phyloP scores from a whole-genome alignment of 805 yeast species.

The Candida tallmaniae region DNA sequence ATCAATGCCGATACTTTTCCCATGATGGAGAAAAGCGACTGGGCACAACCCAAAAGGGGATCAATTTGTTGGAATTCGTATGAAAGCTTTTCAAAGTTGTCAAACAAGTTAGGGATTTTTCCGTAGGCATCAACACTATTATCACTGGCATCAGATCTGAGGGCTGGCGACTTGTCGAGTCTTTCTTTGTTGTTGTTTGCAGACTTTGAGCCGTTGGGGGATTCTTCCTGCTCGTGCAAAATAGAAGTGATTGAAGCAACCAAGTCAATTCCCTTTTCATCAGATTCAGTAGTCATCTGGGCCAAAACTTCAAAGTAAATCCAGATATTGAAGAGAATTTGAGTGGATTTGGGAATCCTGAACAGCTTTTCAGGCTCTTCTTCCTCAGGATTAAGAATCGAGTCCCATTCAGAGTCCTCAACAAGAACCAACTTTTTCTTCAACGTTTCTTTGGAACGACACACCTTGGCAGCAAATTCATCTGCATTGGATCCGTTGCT shows the following conservation, averaged over 20 bases:
- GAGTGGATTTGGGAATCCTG: constrained; percentile 39
- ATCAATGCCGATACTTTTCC: constrained; percentile 60
- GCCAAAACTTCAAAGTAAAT: constrained; percentile 64
- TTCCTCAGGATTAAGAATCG: constrained; percentile 16
- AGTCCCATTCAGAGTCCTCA: constrained; percentile 28
- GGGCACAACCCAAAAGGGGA: constrained; percentile 66
- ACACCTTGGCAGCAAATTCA: constrained; percentile 6
- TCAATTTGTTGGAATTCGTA: constrained; percentile 44
- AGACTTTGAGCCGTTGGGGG: constrained; percentile 5
- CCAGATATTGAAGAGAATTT: constrained; percentile 60
- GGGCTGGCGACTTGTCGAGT: constrained; percentile 12
- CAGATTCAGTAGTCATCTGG: constrained; percentile 54
- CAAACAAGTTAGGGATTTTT: constrained; percentile 24
- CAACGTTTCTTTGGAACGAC: constrained; percentile 8
- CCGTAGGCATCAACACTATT: constrained; percentile 10
- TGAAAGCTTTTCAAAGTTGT: constrained; percentile 35
- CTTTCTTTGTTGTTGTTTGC: not conserved
- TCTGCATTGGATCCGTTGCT: constrained; percentile 6
- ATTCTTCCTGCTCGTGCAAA: constrained; percentile 15
- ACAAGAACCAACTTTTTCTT: constrained; percentile 27
- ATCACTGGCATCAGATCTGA: constrained; percentile 21
- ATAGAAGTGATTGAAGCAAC: constrained; percentile 38
- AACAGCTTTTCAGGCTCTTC: constrained; percentile 5
- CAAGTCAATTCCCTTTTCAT: constrained; percentile 39
- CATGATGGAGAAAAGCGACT: constrained; percentile 57